Percentiles rank a stretch among this genome's conserved stretches.
Evolutionary conservation across 805 yeast species (phyloP).

Genomic region (Myxozyma melibiosi): DNA sequence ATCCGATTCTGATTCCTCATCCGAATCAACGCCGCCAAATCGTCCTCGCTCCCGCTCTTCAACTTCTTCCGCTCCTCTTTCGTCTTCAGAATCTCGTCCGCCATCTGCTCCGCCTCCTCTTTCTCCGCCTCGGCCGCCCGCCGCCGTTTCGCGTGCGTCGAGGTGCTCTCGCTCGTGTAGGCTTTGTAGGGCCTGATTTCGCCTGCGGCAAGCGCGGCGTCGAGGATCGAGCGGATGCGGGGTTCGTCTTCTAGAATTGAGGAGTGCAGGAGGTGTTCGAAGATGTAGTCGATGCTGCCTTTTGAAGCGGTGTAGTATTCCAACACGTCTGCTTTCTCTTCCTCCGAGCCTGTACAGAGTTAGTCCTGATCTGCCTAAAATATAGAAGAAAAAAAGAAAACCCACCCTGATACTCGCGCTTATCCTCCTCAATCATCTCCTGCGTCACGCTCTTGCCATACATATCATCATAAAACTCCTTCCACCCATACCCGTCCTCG

Average conservation of each 20-base stretch:
- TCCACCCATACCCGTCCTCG: constrained; percentile 40
- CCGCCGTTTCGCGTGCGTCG: constrained; percentile 50
- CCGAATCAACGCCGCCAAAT: constrained; percentile 45
- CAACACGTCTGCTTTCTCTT: constrained; percentile 58
- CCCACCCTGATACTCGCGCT: constrained; percentile 56
- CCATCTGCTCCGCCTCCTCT: constrained; percentile 58
- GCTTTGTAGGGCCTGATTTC: constrained; percentile 47
- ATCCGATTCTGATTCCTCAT: constrained; percentile 39
- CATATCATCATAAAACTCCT: constrained; percentile 44
- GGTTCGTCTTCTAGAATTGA: constrained; percentile 65
- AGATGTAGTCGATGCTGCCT: constrained; percentile 70
- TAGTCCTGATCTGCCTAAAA: neutral
- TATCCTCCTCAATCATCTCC: constrained; percentile 66
- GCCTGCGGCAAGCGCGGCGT: constrained; percentile 47
- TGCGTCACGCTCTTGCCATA: constrained; percentile 43
- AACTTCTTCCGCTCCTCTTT: constrained; percentile 26
- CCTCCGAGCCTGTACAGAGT: constrained; percentile 33
- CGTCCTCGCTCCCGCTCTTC: constrained; percentile 36
- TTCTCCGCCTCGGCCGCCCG: constrained; percentile 46
- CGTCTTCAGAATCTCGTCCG: constrained; percentile 52
- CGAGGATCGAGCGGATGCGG: constrained; percentile 58
- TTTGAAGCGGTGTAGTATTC: constrained; percentile 57
- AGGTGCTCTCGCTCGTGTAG: constrained; percentile 50
- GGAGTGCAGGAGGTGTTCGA: constrained; percentile 77
- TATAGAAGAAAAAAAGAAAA: neutral